Evolutionary conservation across 2,329 filamentous ascomycete species (phyloP).

Genomic region (Rutstroemia sydowiana): DNA sequence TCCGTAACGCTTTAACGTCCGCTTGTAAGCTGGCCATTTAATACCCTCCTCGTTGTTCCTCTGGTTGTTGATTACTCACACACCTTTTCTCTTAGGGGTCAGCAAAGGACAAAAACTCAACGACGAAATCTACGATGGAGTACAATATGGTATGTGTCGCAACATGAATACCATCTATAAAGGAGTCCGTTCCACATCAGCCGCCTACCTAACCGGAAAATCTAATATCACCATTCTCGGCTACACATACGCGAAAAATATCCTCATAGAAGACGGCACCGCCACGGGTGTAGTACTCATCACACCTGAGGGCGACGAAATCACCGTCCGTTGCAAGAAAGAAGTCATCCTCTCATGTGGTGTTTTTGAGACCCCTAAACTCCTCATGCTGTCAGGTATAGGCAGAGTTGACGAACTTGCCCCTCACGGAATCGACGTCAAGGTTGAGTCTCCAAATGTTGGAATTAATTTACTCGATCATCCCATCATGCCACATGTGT

Average conservation of each 20-base stretch:
- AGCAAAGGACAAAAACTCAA: conserved; percentile 43
- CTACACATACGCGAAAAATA: conserved; percentile 41
- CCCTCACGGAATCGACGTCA: conserved; percentile 8
- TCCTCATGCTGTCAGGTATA: conserved; percentile 32
- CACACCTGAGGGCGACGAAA: conserved; percentile 32
- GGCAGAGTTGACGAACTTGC: conserved; percentile 19
- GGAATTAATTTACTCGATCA: conserved; percentile 11
- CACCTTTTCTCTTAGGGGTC: conserved; percentile 31
- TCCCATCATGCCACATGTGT: conserved; percentile 32
- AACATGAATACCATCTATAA: conserved; percentile 50
- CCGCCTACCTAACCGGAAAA: conserved; percentile 44
- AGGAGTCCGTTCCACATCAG: conserved; percentile 46
- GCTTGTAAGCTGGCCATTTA: conserved; percentile 32
- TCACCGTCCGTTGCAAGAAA: conserved; percentile 29
- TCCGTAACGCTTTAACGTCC: conserved; percentile 41
- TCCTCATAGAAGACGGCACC: conserved; percentile 43
- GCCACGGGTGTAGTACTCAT: conserved; percentile 42
- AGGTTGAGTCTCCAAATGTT: conserved; percentile 16
- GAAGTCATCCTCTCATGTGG: conserved; percentile 29
- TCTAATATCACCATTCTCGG: conserved; percentile 47
- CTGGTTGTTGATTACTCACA: background rate
- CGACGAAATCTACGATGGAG: conserved; percentile 49
- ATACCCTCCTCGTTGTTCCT: background rate
- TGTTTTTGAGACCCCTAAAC: conserved; percentile 20
- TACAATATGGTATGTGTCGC: conserved; percentile 46